These are phyloP conservation scores for Fusarium keratoplasticum DNA, from an alignment of 2,329 filamentous ascomycete species.

Conservation along the genomic window DNA sequence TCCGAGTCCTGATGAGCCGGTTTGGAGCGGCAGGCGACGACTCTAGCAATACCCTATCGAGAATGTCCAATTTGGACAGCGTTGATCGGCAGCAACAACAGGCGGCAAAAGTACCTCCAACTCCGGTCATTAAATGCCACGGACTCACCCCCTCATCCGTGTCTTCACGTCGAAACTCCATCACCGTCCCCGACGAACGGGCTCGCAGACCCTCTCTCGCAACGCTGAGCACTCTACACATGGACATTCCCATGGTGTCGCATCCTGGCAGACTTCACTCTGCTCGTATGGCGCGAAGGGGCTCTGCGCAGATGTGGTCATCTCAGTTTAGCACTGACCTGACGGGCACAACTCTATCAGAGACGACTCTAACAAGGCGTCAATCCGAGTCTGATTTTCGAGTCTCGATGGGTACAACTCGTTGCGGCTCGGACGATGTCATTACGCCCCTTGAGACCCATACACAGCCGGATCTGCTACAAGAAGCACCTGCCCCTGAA, in stretches of 20 bases:
- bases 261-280: slow-evolving; percentile 27
- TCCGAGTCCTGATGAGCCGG: slow-evolving; percentile 59
- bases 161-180: slow-evolving; percentile 23
- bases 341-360: neutral
- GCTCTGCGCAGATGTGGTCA: slow-evolving; percentile 37
- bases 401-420: slow-evolving; percentile 19
- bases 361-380: neutral
- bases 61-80: slow-evolving; percentile 16
- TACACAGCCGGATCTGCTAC: slow-evolving; percentile 9
- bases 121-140: slow-evolving; percentile 48
- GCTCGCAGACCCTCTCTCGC: slow-evolving; percentile 22
- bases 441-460: slow-evolving; percentile 4
- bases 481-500: neutral
- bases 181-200: slow-evolving; percentile 15
- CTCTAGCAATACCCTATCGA: slow-evolving; percentile 29
- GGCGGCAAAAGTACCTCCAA: slow-evolving; percentile 37
- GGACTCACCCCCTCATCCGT: slow-evolving; percentile 48
- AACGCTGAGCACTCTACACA: slow-evolving; percentile 30
- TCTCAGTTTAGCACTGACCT: slow-evolving; percentile 30
- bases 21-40: slow-evolving; percentile 45
- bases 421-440: slow-evolving; percentile 17
- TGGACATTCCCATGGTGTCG: slow-evolving; percentile 13
- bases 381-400: slow-evolving; percentile 23
- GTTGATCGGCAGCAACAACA: slow-evolving; percentile 16
- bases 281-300: slow-evolving; percentile 18